Conservation (phyloP, 257 asterid species). For the Buddleja alternifolia region DNA sequence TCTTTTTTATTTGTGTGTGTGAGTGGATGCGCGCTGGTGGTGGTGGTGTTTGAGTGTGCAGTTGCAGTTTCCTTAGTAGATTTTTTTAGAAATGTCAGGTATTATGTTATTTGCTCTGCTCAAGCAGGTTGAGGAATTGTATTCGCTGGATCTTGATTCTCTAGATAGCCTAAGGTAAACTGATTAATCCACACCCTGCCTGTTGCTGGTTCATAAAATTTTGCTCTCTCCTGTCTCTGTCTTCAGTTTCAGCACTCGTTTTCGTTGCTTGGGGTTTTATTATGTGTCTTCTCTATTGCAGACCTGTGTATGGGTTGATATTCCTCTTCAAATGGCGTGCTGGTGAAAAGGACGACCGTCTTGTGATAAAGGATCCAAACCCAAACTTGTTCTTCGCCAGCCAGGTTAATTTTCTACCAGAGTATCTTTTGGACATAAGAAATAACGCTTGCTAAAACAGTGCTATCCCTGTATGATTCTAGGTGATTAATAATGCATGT, state of each 20-base stretch:
- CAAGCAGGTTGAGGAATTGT: conserved; percentile 96
- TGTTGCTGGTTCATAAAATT: background rate
- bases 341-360: conserved; percentile 93
- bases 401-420: conserved; percentile 57
- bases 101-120: conserved; percentile 31
- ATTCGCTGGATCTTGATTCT: conserved; percentile 89
- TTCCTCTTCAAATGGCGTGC: conserved; percentile 99
- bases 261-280: background rate
- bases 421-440: conserved; percentile 12
- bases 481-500: conserved; percentile 98
- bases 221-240: background rate
- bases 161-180: conserved; percentile 78
- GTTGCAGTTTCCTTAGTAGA: background rate
- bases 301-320: conserved; percentile 91
- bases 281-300: conserved; percentile 31
- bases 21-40: too few relatives aligned
- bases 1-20: too few relatives aligned
- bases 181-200: conserved; percentile 7
- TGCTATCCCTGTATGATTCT: conserved; percentile 17
- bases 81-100: conserved; percentile 9
- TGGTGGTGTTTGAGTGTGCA: too few relatives aligned
- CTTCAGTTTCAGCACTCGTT: conserved; percentile 5
- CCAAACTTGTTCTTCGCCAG: conserved; percentile 95
- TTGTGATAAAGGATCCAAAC: conserved; percentile 84
- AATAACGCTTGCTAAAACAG: conserved; percentile 18